phyloP scores from a whole-genome alignment of 2,329 filamentous ascomycete species.

The Aspergillus sojae region DNA sequence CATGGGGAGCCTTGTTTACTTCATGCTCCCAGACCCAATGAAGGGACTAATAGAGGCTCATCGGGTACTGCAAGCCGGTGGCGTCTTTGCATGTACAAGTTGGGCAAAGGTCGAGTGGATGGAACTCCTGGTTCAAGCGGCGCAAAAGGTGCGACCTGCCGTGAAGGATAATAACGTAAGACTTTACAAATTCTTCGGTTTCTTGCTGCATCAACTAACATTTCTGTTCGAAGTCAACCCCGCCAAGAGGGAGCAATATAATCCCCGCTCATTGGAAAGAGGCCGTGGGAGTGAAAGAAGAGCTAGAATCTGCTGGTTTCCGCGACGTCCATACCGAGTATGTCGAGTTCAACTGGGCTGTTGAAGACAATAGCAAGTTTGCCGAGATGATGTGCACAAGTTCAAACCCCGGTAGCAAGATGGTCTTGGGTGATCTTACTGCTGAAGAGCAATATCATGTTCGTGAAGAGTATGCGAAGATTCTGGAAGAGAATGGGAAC shows the following conservation, averaged over 20 bases:
- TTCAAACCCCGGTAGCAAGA: background rate
- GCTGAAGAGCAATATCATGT: background rate
- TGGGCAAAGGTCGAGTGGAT: background rate
- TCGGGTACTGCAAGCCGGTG: background rate
- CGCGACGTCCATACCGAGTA: background rate
- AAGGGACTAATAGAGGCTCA: background rate
- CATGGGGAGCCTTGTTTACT: conserved; percentile 1
- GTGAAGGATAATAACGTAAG: background rate
- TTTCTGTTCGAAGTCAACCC: background rate
- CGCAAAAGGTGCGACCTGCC: background rate
- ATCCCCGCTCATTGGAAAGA: background rate
- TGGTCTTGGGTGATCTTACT: background rate
- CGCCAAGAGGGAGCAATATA: background rate
- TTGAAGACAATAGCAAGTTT: background rate
- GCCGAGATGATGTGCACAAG: background rate
- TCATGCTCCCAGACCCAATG: background rate
- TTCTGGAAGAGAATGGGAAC: background rate
- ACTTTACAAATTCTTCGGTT: no score
- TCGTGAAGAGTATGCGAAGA: background rate
- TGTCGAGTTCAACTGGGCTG: background rate
- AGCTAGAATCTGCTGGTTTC: background rate
- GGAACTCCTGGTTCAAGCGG: background rate
- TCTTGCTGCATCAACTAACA: background rate
- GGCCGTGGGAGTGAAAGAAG: background rate
- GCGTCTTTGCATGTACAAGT: background rate